Conservation (phyloP, 2,329 filamentous ascomycete species). For the Ceratocystis destructans region DNA sequence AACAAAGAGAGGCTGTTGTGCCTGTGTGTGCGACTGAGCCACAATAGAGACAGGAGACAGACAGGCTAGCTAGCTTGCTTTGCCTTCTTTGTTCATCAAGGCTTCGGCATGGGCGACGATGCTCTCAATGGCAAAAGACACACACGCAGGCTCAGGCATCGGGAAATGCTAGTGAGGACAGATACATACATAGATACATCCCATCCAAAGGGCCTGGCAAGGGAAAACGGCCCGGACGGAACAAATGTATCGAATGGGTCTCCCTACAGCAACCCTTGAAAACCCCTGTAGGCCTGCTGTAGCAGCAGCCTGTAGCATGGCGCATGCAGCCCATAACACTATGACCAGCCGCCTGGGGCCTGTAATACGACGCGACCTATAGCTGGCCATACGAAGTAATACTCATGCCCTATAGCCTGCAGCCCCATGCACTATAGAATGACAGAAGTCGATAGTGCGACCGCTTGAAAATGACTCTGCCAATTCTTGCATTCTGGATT, state of each 20-base stretch:
- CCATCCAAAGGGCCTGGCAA: no score
- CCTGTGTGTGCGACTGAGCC: neutral
- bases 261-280: neutral
- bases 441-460: neutral
- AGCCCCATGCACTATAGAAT: neutral
- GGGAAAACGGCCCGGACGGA: no score
- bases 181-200: neutral
- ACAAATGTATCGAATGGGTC: neutral
- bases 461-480: conserved; percentile 4
- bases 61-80: no score
- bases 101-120: no score
- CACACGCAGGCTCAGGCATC: no score
- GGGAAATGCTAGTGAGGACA: no score
- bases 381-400: neutral
- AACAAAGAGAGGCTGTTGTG: neutral
- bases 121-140: no score
- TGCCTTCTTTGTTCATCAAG: no score
- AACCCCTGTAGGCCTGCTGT: neutral
- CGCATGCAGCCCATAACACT: neutral
- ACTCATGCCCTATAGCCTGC: neutral
- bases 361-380: neutral
- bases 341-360: neutral
- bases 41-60: no score
- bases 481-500: neutral
- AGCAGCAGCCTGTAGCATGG: neutral